Conservation (phyloP, 2,329 filamentous ascomycete genomes). For the Talaromyces sp. region DNA sequence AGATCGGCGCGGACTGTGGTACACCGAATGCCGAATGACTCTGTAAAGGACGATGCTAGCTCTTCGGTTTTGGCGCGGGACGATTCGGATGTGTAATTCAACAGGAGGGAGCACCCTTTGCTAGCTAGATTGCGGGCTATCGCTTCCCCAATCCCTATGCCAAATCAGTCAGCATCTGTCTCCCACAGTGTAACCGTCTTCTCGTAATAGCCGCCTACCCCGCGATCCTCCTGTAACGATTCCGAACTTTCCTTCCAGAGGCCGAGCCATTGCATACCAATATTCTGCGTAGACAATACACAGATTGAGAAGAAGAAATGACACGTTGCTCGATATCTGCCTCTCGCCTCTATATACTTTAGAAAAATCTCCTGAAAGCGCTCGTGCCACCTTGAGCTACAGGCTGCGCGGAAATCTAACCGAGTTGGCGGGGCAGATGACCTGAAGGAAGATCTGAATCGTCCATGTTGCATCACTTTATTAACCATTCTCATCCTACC, state of each 20-base stretch:
- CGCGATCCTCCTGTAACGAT: conserved; percentile 76
- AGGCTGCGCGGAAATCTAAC: conserved; percentile 9
- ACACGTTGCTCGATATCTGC: background rate
- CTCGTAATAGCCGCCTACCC: conserved; percentile 49
- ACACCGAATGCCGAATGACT: conserved; percentile 57
- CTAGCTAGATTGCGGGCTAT: conserved; percentile 67
- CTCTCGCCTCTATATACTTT: background rate
- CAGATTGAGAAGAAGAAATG: background rate
- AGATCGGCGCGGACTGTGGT: conserved; percentile 69
- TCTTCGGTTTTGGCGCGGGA: conserved; percentile 52
- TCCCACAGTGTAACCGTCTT: background rate
- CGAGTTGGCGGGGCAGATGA: conserved; percentile 12
- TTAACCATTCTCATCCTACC: conserved; percentile 34
- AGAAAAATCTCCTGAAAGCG: background rate
- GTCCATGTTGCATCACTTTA: background rate
- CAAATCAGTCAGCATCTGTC: background rate
- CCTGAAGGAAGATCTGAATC: background rate
- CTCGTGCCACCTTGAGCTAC: background rate
- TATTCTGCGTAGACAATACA: background rate
- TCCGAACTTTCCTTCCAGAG: conserved; percentile 69
- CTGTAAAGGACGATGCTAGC: conserved; percentile 55
- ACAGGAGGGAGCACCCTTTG: conserved; percentile 65
- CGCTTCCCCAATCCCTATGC: conserved; percentile 67
- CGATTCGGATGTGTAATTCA: conserved; percentile 67
- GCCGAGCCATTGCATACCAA: conserved; percentile 21